These are phyloP conservation scores for Ceratocystis albifundus DNA, from an alignment of 2,329 filamentous ascomycete species.

Conservation along the genomic window DNA sequence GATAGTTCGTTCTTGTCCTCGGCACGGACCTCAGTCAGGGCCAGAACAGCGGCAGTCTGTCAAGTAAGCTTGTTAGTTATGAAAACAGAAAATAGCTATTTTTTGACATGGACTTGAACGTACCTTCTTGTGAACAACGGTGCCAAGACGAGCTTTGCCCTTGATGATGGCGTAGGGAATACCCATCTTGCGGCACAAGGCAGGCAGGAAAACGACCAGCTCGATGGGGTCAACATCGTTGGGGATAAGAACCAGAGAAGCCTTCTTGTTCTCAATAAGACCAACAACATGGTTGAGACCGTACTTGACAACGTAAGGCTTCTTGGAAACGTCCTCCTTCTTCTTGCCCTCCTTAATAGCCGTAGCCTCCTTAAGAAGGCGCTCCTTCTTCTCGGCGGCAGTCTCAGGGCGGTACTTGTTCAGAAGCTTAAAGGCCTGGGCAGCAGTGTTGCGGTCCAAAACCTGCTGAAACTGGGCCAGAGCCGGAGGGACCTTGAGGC, in stretches of 20 bases:
- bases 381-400: slow-evolving; percentile 99
- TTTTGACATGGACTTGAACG: slow-evolving; percentile 24
- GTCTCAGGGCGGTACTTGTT: slow-evolving; percentile 99
- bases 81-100: slow-evolving; percentile 4
- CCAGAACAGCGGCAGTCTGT: slow-evolving; percentile 88
- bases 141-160: slow-evolving; percentile 98
- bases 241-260: slow-evolving; percentile 90
- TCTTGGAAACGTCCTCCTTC: slow-evolving; percentile 99
- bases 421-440: slow-evolving; percentile 96
- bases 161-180: slow-evolving; percentile 98
- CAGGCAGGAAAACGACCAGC: slow-evolving; percentile 96
- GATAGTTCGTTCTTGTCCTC: slow-evolving; percentile 98
- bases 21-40: slow-evolving; percentile 87
- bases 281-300: slow-evolving; percentile 99
- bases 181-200: slow-evolving; percentile 99
- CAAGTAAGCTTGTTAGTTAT: slow-evolving; percentile 28
- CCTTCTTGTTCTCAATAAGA: slow-evolving; percentile 99
- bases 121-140: slow-evolving; percentile 99
- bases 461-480: slow-evolving; percentile 97
- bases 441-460: slow-evolving; percentile 91
- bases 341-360: slow-evolving; percentile 98
- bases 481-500: slow-evolving; percentile 94
- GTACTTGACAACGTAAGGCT: slow-evolving; percentile 99
- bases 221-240: slow-evolving; percentile 99
- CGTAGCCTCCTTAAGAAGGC: slow-evolving; percentile 93